Evolutionary conservation across 1,284 basidiomycete genomes (phyloP), one percentile per base, ranked within the genome.

Genomic region (Trichosporon sp.): DNA sequence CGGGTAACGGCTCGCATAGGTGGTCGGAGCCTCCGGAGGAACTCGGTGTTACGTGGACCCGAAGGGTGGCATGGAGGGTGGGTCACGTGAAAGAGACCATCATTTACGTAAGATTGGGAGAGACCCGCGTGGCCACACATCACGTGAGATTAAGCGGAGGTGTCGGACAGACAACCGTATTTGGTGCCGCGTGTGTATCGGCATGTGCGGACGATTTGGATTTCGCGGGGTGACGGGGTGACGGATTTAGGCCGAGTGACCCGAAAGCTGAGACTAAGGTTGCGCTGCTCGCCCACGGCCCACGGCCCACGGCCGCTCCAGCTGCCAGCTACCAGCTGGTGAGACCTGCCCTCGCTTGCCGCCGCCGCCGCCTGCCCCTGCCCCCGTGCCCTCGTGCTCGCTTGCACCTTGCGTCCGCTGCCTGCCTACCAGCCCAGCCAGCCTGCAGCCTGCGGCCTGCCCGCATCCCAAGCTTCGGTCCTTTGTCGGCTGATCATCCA

Each of bases 401-500:
- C 35, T 42, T 42, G 35, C 35, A 38, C 47, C 47, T 51, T 51
- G 23, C 47, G 18, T 42, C 38, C 12, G 6, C 18, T 65, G 42
- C 29, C 29, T 11, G 15, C 18, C 23, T n/a, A n/a, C n/a, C n/a
- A n/a, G n/a, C n/a, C n/a, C n/a, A n/a, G n/a, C n/a, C n/a, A n/a
- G n/a, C n/a, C n/a, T n/a, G n/a, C n/a, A n/a, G 32, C 32, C 34
- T 13, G 6, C 62, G 15, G 5, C 6, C 34, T 12, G 13, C 3
- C 9, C 18, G n/a, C 44, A 12, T 6, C 18, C 64, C 44, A 8
- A 65, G 64, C 44, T 63, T 35, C 62, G 56, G 56, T 60, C 27
- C 56, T 60, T 60, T 60, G 56, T 60, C 56, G 56, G 56, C 56
- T 60, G 56, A 60, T 32, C 56, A 60, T 60, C 56, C 56, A 60